These are phyloP conservation scores for Cyberlindnera mississippiensis DNA, from an alignment of 805 yeast species.

Conservation along the genomic window DNA sequence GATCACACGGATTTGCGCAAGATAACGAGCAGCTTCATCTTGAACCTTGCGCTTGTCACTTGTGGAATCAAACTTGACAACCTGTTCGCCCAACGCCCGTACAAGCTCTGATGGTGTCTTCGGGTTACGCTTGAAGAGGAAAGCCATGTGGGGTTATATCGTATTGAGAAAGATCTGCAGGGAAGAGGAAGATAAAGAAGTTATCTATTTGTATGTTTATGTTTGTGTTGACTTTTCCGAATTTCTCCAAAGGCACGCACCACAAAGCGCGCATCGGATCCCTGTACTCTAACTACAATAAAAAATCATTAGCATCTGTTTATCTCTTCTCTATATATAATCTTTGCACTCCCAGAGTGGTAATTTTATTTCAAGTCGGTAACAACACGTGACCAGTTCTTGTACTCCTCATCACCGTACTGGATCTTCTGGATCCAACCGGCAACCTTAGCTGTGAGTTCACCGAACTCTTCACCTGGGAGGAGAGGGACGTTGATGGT, in stretches of 20 bases:
- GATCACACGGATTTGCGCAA: conserved; percentile 60
- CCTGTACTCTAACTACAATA: too few relatives aligned
- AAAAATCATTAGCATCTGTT: too few relatives aligned
- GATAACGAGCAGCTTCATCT: conserved; percentile 68
- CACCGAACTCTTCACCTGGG: conserved; percentile 76
- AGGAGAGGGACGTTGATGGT: conserved; percentile 75
- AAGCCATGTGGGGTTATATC: conserved; percentile 35
- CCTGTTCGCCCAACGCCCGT: conserved; percentile 68
- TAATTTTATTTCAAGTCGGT: conserved; percentile 21
- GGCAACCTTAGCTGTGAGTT: conserved; percentile 70
- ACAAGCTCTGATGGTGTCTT: conserved; percentile 86
- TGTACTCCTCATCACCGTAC: conserved; percentile 76
- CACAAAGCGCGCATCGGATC: too few relatives aligned
- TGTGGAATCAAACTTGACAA: conserved; percentile 46
- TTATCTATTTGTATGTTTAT: too few relatives aligned
- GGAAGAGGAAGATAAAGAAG: too few relatives aligned
- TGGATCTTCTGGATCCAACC: conserved; percentile 87
- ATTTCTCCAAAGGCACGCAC: too few relatives aligned
- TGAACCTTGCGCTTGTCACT: conserved; percentile 44
- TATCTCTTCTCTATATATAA: too few relatives aligned
- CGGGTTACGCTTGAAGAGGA: conserved; percentile 85
- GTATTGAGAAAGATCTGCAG: too few relatives aligned
- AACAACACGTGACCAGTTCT: conserved; percentile 43
- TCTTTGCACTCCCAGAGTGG: too few relatives aligned
- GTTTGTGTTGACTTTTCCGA: not conserved